phyloP scores from a whole-genome alignment of 2,329 filamentous ascomycete species.

The Teratosphaeria nubilosa region DNA sequence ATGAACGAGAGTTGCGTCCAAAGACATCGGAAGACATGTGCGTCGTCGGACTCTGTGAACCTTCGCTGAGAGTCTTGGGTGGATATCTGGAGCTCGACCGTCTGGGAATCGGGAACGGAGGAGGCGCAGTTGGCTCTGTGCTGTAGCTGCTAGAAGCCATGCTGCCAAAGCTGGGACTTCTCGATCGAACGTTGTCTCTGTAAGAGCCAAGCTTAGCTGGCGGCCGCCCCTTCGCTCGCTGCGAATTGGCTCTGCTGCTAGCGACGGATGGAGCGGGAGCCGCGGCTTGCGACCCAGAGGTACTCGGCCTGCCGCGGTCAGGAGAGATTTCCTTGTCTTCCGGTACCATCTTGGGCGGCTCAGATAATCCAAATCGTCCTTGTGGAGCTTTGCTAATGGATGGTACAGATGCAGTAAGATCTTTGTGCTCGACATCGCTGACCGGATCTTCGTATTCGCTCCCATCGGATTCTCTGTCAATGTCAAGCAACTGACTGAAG shows the following conservation, averaged over 20 bases:
- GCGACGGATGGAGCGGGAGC: constrained; percentile 23
- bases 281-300: constrained; percentile 22
- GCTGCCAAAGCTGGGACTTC: constrained; percentile 57
- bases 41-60: constrained; percentile 64
- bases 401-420: constrained; percentile 18
- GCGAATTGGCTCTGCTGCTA: constrained; percentile 20
- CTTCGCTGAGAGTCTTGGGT: constrained; percentile 61
- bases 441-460: constrained; percentile 18
- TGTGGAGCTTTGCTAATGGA: constrained; percentile 14
- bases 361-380: constrained; percentile 20
- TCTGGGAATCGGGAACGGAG: constrained; percentile 86
- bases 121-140: constrained; percentile 29
- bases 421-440: constrained; percentile 16
- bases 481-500: constrained; percentile 11
- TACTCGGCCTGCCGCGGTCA: constrained; percentile 18
- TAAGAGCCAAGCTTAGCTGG: constrained; percentile 14
- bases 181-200: constrained; percentile 34
- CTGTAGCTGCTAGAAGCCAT: constrained; percentile 26
- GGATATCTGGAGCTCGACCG: constrained; percentile 74
- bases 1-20: background rate
- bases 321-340: constrained; percentile 27
- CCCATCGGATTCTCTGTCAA: constrained; percentile 19
- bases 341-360: constrained; percentile 24
- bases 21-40: constrained; percentile 15
- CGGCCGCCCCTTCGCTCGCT: constrained; percentile 10